Conservation (phyloP, 495 filamentous ascomycete genomes). For the Aspergillus kassunensis region DNA sequence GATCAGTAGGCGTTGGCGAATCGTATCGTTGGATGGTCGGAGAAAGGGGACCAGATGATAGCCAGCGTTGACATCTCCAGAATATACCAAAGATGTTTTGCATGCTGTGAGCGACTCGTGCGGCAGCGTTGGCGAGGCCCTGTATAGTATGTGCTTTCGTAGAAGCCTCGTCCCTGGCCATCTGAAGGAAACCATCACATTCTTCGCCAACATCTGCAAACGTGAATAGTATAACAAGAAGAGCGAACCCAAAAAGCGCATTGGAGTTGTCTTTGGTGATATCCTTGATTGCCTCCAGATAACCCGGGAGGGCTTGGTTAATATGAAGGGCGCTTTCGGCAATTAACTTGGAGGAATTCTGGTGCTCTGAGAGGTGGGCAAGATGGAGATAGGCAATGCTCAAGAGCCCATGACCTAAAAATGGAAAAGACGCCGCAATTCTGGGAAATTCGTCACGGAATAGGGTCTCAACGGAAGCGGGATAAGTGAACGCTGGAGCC, state of each 20-base stretch:
- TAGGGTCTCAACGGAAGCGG: background rate
- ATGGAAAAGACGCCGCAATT: background rate
- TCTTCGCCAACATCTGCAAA: slow-evolving; percentile 1
- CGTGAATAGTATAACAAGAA: background rate
- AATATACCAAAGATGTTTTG: slow-evolving; percentile 7
- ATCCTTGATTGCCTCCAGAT: background rate
- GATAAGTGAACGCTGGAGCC: background rate
- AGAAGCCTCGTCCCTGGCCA: background rate
- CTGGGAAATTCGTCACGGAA: background rate
- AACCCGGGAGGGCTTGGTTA: slow-evolving; percentile 5
- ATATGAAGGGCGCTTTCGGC: slow-evolving; percentile 2
- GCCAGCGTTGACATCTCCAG: slow-evolving; percentile 9
- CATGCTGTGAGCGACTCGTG: background rate
- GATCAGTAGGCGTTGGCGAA: background rate
- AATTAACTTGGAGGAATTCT: background rate
- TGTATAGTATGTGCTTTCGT: background rate
- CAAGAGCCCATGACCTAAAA: slow-evolving; percentile 4
- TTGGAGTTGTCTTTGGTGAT: slow-evolving; percentile 1
- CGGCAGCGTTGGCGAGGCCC: background rate
- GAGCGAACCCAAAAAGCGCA: slow-evolving; percentile 1
- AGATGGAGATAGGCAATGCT: slow-evolving; percentile 8
- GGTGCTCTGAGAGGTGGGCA: background rate
- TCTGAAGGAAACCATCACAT: background rate
- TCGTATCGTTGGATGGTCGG: background rate
- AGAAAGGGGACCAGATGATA: background rate